Evolutionary conservation across 495 filamentous ascomycete genomes (phyloP), one percentile per base, ranked within the genome.

Genomic region (Penicillium roqueforti): DNA sequence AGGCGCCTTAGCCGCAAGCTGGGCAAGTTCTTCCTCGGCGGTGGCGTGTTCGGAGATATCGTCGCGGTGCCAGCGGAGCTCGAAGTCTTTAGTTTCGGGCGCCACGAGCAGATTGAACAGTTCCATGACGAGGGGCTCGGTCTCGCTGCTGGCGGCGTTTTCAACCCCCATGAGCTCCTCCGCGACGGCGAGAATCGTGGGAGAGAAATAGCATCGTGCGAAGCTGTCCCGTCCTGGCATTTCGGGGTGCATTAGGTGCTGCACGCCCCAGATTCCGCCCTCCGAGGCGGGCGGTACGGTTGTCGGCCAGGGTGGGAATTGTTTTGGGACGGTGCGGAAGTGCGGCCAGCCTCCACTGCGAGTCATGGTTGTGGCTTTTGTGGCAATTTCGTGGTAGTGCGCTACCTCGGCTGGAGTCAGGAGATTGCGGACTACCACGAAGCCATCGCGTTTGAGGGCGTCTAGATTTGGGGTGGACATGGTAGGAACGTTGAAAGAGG

Each of bases 181-280:
- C 0, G 78, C 81, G 2, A 84, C 74, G 20, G 63, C 62, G 0
- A 89, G 64, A n/a, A 91, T 71, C 10, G 68, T 57, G 6, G 70
- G 66, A 47, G 78, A 75, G 75, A 93, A 92, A 69, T 93, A 93
- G 46, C 77, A 73, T 19, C 64, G 47, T 8, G 79, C 75, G 68
- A 91, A 91, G 6, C 69, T 65, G 1, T 63, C 58, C 18, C 77
- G 70, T 54, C 80, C 74, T 0, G 78, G 75, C 56, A 89, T 80
- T 6, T 73, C 62, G 0, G 89, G 88, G 68, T 93, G 85, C 50
- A 93, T 70, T 1, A 93, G 80, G 68, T 91, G 87, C 75, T 92
- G 88, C 8, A 92, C 83, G 53, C 89, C 89, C 89, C 89, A 93
- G 69, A 93, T 90, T 19, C 87, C 88, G 53, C 75, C 76, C 29